Evolutionary conservation across 2,329 filamentous ascomycete genomes (phyloP).

Genomic region (Mycocentrospora acerina): DNA sequence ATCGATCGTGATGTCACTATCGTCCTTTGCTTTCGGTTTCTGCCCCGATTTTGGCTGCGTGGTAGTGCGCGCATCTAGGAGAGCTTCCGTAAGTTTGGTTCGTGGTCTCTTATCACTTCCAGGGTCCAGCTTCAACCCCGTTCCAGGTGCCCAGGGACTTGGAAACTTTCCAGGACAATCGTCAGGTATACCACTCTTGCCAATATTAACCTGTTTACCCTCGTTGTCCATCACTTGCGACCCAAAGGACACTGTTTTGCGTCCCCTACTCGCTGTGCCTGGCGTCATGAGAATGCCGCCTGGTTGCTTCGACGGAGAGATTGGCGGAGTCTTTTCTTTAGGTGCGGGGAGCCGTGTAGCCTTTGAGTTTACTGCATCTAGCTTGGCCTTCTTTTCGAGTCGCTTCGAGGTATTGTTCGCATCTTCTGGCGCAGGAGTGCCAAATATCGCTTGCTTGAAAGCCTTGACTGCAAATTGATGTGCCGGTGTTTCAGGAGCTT

Average conservation of each 20-base stretch:
- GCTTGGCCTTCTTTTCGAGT: constrained; percentile 27
- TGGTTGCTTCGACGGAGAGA: constrained; percentile 59
- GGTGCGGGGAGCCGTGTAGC: constrained; percentile 19
- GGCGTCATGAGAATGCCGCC: constrained; percentile 65
- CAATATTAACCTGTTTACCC: constrained; percentile 48
- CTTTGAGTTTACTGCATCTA: constrained; percentile 28
- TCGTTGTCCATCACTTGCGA: constrained; percentile 60
- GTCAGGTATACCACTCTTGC: constrained; percentile 51
- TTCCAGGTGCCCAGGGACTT: constrained; percentile 52
- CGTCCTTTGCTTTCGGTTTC: constrained; percentile 44
- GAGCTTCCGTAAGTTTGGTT: constrained; percentile 47
- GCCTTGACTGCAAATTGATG: constrained; percentile 68
- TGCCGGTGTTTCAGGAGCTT: constrained; percentile 65
- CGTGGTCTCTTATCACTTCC: constrained; percentile 36
- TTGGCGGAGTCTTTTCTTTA: constrained; percentile 18
- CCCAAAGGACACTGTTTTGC: constrained; percentile 64
- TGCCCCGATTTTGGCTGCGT: constrained; percentile 32
- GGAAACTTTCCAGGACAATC: constrained; percentile 52
- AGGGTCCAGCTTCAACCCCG: constrained; percentile 31
- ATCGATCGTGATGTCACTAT: constrained; percentile 68
- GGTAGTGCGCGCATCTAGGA: constrained; percentile 49
- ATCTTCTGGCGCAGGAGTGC: constrained; percentile 59
- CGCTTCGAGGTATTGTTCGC: constrained; percentile 26
- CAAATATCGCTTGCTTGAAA: constrained; percentile 65
- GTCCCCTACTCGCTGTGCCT: constrained; percentile 56